Percentiles rank a stretch among this genome's conserved stretches.
phyloP scores from a whole-genome alignment of 129 eudicot species.

The Apium graveolens region DNA sequence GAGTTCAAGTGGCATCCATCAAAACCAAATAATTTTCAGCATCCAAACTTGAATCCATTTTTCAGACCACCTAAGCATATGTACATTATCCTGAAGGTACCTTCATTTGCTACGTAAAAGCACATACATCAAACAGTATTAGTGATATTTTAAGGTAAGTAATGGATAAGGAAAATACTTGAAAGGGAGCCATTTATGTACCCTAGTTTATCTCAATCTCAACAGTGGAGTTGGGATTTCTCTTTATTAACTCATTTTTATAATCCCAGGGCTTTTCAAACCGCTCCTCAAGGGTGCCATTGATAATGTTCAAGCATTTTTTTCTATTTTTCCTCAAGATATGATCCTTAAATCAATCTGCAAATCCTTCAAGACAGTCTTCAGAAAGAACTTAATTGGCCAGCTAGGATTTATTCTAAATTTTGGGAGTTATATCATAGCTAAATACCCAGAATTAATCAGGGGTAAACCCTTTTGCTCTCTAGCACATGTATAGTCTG shows the following conservation, averaged over 20 bases:
- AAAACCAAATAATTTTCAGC: no score
- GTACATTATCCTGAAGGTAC: no score
- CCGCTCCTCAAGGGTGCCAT: not conserved
- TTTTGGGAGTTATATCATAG: not conserved
- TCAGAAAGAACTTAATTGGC: not conserved
- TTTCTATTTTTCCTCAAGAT: not conserved
- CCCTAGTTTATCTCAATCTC: not conserved
- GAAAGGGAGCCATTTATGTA: no score
- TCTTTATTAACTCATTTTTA: not conserved
- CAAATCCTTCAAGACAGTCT: not conserved
- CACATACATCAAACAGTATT: no score
- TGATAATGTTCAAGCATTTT: not conserved
- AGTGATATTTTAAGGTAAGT: no score
- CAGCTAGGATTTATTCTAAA: not conserved
- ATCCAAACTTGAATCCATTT: no score
- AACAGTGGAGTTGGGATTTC: not conserved
- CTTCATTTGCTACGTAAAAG: no score
- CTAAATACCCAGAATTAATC: not conserved
- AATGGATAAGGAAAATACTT: no score
- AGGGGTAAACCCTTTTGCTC: not conserved
- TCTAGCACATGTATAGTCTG: not conserved
- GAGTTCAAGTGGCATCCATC: no score
- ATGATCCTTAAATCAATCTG: not conserved
- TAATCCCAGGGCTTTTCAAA: not conserved
- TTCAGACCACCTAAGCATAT: no score